These are phyloP conservation scores for Hamigera avellanea DNA, from an alignment of 495 filamentous ascomycete species.

Conservation along the genomic window DNA sequence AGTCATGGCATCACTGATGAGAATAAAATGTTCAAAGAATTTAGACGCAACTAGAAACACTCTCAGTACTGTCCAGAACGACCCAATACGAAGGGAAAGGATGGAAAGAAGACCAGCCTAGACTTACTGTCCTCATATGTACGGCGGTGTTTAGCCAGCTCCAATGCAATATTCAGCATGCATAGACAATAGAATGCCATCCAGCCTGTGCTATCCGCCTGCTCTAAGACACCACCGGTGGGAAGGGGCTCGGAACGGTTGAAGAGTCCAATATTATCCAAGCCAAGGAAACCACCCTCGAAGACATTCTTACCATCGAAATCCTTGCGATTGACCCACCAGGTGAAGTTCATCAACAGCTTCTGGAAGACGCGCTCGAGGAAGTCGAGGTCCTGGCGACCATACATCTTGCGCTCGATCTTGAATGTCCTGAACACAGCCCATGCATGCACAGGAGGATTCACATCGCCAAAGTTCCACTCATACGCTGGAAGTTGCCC, in stretches of 20 bases:
- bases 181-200: slow-evolving; percentile 94
- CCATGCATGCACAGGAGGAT: slow-evolving; percentile 95
- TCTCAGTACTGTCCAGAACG: not conserved
- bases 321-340: slow-evolving; percentile 98
- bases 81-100: not conserved
- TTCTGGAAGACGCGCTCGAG: slow-evolving; percentile 96
- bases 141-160: slow-evolving; percentile 88
- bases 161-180: slow-evolving; percentile 94
- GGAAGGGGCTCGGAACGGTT: slow-evolving; percentile 96
- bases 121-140: slow-evolving; percentile 77
- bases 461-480: slow-evolving; percentile 97
- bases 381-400: slow-evolving; percentile 87
- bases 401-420: slow-evolving; percentile 95
- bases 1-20: slow-evolving; percentile 97
- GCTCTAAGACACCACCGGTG: slow-evolving; percentile 84
- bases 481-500: slow-evolving; percentile 87
- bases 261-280: slow-evolving; percentile 95
- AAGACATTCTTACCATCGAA: slow-evolving; percentile 90
- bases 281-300: slow-evolving; percentile 89
- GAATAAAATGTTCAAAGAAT: slow-evolving; percentile 97
- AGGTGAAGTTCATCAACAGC: slow-evolving; percentile 89
- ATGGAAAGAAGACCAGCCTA: not conserved
- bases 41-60: slow-evolving; percentile 66
- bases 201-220: slow-evolving; percentile 96
- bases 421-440: slow-evolving; percentile 91